Base-by-base conservation (phyloP, 495 filamentous ascomycete genomes). In the Achaetomiella virescens region DNA sequence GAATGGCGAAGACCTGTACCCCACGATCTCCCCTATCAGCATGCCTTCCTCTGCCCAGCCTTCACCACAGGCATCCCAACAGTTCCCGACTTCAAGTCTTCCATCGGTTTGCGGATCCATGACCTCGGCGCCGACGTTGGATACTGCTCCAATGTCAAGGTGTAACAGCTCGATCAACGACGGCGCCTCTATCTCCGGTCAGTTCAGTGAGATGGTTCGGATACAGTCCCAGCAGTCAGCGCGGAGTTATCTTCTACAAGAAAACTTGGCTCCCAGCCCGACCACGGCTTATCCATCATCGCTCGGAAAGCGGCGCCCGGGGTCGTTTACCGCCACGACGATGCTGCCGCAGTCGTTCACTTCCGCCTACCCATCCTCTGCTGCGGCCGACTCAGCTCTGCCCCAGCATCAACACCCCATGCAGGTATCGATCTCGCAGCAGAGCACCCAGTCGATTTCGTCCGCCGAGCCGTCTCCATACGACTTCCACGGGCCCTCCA, bases 81-180 rank as follows among this genome's bases (percentile, higher is more conserved):
- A 49, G n/a, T 66, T 57, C 24, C 43, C 49, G 14, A 40, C 24
- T 49, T 61, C 63, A 1, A 60, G 55, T 20, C 33, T 65, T 6
- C 59, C 62, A 11, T 75, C 75, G 2, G 59, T 64, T 7, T 76
- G 71, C 52, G 74, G 72, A 29, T 78, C 75, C 5, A 66, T 77
- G 66, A 72, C 72, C 15, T 75, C 75, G 38, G 71, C 66, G 20
- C 68, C 75, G 21, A 75, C 72, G 1, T 58, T 72, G 24, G 72
- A 70, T 25, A 74, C 70, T 0, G 63, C 65, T 5, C 70, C 75
- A 41, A 77, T 78, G 75, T 72, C 70, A 1, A 66, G 75, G 40
- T 66, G 69, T 38, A 74, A 73, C 53, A 78, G 75, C 58, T 57
- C 53, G 24, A 45, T 74, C 41, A 70, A 73, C 56, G 73, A 74